Evolutionary conservation across 2,329 filamentous ascomycete species (phyloP).

Genomic region (Claviceps lovelessii): DNA sequence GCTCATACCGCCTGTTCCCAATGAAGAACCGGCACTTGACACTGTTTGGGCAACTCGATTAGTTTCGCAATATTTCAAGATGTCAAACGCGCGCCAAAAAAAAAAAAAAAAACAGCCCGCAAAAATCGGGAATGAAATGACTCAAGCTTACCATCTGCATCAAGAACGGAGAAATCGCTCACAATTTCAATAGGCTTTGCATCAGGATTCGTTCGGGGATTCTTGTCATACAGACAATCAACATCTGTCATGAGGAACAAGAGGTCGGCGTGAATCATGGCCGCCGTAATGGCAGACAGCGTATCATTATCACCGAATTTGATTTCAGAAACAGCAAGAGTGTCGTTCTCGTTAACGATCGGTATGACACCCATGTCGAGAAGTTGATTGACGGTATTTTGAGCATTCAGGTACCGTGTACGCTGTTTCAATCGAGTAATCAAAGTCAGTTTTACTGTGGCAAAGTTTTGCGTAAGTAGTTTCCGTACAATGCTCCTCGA

Average conservation of each 20-base stretch:
- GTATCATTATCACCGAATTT: constrained; percentile 99
- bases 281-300: constrained; percentile 86
- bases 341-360: constrained; percentile 98
- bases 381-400: constrained; percentile 84
- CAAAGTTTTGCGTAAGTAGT: neutral
- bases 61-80: constrained; percentile 3
- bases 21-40: constrained; percentile 70
- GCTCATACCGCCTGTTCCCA: constrained; percentile 93
- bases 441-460: neutral
- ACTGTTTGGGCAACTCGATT: constrained; percentile 32
- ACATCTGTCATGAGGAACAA: constrained; percentile 98
- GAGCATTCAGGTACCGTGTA: constrained; percentile 88
- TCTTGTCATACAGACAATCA: constrained; percentile 93
- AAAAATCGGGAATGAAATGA: neutral
- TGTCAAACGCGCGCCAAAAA: too few relatives aligned
- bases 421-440: constrained; percentile 32
- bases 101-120: neutral
- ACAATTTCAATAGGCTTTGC: constrained; percentile 86
- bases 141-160: constrained; percentile 53
- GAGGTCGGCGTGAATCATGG: constrained; percentile 93
- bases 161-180: constrained; percentile 68
- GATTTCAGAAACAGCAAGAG: constrained; percentile 90
- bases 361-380: constrained; percentile 92
- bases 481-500: neutral
- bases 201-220: constrained; percentile 71